phyloP scores from a whole-genome alignment of 2,329 filamentous ascomycete genomes.

The Fusarium scirpi region DNA sequence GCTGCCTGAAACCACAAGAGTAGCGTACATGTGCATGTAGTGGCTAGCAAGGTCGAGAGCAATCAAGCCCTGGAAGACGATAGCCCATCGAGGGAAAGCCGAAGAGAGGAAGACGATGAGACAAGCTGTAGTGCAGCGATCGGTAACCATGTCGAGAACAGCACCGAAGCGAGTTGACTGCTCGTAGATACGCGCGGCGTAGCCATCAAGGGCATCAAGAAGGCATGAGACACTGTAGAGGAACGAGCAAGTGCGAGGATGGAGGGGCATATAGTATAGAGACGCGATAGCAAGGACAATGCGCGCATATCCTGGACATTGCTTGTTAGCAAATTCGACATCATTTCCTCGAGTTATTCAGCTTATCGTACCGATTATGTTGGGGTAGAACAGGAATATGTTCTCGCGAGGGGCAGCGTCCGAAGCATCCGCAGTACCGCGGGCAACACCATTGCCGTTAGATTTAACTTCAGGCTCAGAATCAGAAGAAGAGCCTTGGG shows the following conservation, averaged over 20 bases:
- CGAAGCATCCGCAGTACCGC: constrained; percentile 51
- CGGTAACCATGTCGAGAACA: constrained; percentile 98
- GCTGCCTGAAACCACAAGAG: constrained; percentile 85
- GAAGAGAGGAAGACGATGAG: constrained; percentile 94
- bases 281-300: constrained; percentile 88
- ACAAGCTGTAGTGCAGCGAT: constrained; percentile 96
- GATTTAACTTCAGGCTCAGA: constrained; percentile 49
- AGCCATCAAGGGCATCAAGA: constrained; percentile 93
- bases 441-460: constrained; percentile 59
- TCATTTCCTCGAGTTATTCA: not conserved
- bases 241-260: constrained; percentile 93
- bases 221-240: constrained; percentile 95
- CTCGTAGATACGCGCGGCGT: constrained; percentile 82
- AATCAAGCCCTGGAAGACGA: constrained; percentile 94
- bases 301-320: constrained; percentile 74
- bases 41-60: constrained; percentile 93
- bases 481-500: constrained; percentile 48
- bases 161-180: constrained; percentile 97
- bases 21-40: constrained; percentile 99
- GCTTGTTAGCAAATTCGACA: constrained; percentile 29
- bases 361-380: constrained; percentile 76
- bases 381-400: constrained; percentile 85
- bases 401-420: constrained; percentile 69
- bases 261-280: constrained; percentile 98
- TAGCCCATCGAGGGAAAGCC: constrained; percentile 93